phyloP scores from a whole-genome alignment of 345 rosid genomes.

The Alliaria petiolata region DNA sequence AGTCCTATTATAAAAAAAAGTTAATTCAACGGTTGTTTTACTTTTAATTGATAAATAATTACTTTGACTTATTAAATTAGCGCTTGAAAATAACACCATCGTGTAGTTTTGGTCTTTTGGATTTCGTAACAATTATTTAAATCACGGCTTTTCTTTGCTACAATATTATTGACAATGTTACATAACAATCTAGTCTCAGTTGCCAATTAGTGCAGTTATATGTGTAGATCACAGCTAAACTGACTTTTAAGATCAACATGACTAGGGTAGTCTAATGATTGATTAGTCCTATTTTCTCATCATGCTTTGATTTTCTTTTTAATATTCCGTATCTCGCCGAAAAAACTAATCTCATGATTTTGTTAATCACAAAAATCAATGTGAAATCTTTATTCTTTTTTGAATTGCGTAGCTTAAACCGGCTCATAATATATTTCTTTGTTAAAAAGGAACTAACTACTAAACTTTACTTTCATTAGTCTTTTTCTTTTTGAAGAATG shows the following conservation, averaged over 20 bases:
- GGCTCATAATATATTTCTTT: slow-evolving; percentile 6
- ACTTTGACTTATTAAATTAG: background rate
- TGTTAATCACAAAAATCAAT: background rate
- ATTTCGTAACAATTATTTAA: background rate
- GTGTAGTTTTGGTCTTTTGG: background rate
- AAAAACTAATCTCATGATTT: background rate
- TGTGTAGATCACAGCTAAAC: background rate
- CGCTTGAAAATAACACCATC: background rate
- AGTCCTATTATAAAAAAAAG: background rate
- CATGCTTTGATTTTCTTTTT: background rate
- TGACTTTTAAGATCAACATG: background rate
- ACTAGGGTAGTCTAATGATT: background rate
- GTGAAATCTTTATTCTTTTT: background rate
- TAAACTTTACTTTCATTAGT: background rate
- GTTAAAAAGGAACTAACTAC: background rate
- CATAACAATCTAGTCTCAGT: background rate
- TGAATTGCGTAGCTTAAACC: slow-evolving; percentile 5
- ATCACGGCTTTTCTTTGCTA: background rate
- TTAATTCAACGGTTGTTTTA: background rate
- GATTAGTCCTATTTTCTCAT: background rate
- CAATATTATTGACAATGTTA: background rate
- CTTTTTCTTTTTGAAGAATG: background rate
- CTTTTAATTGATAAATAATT: background rate
- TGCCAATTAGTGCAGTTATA: background rate
- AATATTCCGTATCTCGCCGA: background rate